A percentile compares a stretch with the other conserved stretches of the same genome.
These are phyloP conservation scores for Phellinidium pouzarii DNA, from an alignment of 1,284 basidiomycete species.

Conservation along the genomic window DNA sequence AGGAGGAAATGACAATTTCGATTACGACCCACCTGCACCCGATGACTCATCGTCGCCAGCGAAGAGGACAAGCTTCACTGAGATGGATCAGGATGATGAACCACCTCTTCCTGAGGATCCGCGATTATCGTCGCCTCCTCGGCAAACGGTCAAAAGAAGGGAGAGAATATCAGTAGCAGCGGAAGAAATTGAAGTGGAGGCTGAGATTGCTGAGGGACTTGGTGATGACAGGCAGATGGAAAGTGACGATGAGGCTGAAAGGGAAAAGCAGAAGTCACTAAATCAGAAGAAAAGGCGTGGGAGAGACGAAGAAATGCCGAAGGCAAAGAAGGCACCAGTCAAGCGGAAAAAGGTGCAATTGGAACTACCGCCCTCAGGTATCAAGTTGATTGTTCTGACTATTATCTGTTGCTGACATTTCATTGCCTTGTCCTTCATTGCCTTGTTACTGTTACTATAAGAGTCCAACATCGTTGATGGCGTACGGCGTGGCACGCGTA, in stretches of 20 bases:
- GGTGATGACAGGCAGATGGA: conserved; percentile 27
- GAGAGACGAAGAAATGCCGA: conserved; percentile 4
- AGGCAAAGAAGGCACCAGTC: conserved; percentile 13
- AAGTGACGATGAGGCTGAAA: conserved; percentile 27
- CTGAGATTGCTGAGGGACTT: conserved; percentile 48
- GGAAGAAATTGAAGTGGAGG: conserved; percentile 41
- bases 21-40: conserved; percentile 22
- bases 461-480: conserved; percentile 35
- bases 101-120: conserved; percentile 23
- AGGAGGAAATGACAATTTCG: conserved; percentile 5
- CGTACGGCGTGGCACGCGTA: conserved; percentile 68
- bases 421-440: neutral
- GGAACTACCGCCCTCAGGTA: conserved; percentile 9
- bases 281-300: conserved; percentile 19
- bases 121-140: conserved; percentile 20
- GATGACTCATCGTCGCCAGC: conserved; percentile 7
- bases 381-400: neutral
- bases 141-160: conserved; percentile 28
- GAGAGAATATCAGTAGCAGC: conserved; percentile 25
- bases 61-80: conserved; percentile 38
- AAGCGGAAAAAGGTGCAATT: conserved; percentile 13
- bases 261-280: conserved; percentile 19
- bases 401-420: neutral
- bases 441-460: too few relatives aligned
- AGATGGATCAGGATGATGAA: conserved; percentile 33